Evolutionary conservation across 2,329 filamentous ascomycete species (phyloP).

Genomic region (Shiraia bambusicola): DNA sequence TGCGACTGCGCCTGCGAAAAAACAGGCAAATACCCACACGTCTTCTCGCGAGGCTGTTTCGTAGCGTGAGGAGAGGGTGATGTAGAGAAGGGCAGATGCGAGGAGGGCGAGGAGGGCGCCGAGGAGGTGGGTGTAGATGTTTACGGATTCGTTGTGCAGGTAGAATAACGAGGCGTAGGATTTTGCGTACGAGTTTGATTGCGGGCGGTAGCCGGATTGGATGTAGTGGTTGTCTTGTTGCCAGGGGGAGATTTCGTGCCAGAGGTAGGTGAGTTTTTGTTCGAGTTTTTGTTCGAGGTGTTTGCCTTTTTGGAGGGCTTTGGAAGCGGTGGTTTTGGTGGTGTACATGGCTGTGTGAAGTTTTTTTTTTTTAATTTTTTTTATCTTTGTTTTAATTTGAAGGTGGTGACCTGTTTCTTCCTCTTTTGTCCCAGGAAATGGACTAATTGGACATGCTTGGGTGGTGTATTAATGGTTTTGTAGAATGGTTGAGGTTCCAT

Average conservation of each 20-base stretch:
- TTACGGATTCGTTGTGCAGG: constrained; percentile 69
- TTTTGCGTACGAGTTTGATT: constrained; percentile 60
- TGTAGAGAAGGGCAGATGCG: constrained; percentile 23
- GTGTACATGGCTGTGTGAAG: constrained; percentile 19
- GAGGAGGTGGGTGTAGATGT: constrained; percentile 70
- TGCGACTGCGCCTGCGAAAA: constrained; percentile 44
- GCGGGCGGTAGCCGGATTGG: constrained; percentile 63
- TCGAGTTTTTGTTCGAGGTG: constrained; percentile 40
- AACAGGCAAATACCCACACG: constrained; percentile 41
- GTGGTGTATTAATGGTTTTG: too few relatives aligned
- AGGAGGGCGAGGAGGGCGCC: constrained; percentile 32
- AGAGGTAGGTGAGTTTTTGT: constrained; percentile 51
- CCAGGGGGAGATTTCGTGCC: constrained; percentile 49
- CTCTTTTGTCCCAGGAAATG: too few relatives aligned
- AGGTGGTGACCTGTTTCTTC: too few relatives aligned
- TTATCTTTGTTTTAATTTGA: too few relatives aligned
- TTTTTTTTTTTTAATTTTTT: not conserved
- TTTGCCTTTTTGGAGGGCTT: constrained; percentile 23
- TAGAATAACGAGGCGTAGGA: constrained; percentile 62
- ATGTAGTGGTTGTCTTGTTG: constrained; percentile 70
- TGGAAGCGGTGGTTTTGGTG: constrained; percentile 20
- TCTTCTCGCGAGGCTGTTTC: constrained; percentile 40
- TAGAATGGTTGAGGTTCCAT: not conserved
- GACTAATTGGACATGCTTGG: too few relatives aligned
- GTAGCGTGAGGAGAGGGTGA: constrained; percentile 32